Evolutionary conservation across 495 filamentous ascomycete genomes (phyloP), one percentile per base, ranked within the genome.

Genomic region (Aspergillus incahuasiensis): DNA sequence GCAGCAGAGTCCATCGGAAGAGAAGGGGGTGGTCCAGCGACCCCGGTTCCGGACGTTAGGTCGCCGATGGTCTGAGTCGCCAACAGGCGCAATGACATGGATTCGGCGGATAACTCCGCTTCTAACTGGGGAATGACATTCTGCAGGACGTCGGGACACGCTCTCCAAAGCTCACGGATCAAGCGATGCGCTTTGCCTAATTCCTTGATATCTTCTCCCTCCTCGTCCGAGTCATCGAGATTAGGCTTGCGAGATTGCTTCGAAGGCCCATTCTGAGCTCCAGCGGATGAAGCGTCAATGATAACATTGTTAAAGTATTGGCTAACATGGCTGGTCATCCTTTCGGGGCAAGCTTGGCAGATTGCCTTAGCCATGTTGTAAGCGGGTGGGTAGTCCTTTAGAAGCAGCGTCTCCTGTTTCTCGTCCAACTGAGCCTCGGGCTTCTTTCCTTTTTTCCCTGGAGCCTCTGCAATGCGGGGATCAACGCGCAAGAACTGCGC

Each of bases 221-320:
- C 89, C 45, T 94, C 89, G 41, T 92, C 90, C 7, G 80, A 81
- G 19, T 88, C 87, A 50, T 87, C 88, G 7, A 82, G 78, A 40
- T 78, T 79, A 13, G 71, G 67, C 61, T 72, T 78, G 48, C 75
- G 63, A 25, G 63, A 65, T 25, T 63, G 74, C 74, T 77, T 86
- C 71, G 48, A 60, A 35, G 64, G 59, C 5, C 69, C 68, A 18
- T 78, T 74, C 13, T 67, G 48, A 30, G 54, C 61, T 6, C 66
- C 68, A 0, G 67, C 63, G 2, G 83, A 79, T 0, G 92, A 90
- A 12, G 89, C 86, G 61, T 96, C 89, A 43, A 96, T 82, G 51
- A 99, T 92, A 20, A 97, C 90, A 55, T 96, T 90, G 68, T 91
- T 94, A 71, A 99, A 99, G 66, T 97, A 99, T 64, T 95, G 91